phyloP scores from a whole-genome alignment of 257 asterid species.

The Jacaranda mimosifolia region DNA sequence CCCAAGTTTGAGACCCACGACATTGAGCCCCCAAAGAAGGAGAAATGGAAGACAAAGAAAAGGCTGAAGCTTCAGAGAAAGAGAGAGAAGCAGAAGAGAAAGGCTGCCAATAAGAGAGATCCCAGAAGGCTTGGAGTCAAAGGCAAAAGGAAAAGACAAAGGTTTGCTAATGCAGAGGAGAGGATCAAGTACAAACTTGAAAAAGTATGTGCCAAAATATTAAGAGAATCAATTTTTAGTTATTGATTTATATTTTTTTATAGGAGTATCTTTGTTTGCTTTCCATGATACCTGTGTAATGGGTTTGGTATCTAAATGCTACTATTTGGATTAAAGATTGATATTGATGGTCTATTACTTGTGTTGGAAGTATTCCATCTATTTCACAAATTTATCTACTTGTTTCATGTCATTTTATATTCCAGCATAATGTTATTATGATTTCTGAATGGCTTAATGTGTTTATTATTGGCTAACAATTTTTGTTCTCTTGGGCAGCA shows the following conservation, averaged over 20 bases:
- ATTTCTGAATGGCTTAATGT: background rate
- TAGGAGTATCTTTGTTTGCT: background rate
- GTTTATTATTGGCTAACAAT: background rate
- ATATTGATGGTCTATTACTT: background rate
- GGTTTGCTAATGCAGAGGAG: conserved; percentile 83
- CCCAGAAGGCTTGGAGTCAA: conserved; percentile 80
- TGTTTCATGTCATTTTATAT: background rate
- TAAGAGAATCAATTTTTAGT: conserved; percentile 21
- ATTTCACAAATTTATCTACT: background rate
- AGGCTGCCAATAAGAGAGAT: conserved; percentile 83
- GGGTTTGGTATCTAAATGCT: conserved; percentile 15
- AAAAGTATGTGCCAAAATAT: conserved; percentile 41
- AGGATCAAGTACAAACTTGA: conserved; percentile 82
- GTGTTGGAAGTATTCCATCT: background rate
- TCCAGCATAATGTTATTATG: background rate
- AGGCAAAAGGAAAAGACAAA: conserved; percentile 68
- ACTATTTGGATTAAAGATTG: background rate
- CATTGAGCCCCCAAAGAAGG: conserved; percentile 82
- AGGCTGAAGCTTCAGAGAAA: conserved; percentile 70
- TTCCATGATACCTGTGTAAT: background rate
- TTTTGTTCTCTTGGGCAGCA: conserved; percentile 22
- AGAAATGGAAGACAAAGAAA: conserved; percentile 85
- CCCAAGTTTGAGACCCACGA: conserved; percentile 82
- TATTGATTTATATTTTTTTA: background rate
- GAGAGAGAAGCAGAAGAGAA: conserved; percentile 77